These are phyloP conservation scores for Aspergillus nanangensis DNA, from an alignment of 495 filamentous ascomycete genomes.

Conservation along the genomic window DNA sequence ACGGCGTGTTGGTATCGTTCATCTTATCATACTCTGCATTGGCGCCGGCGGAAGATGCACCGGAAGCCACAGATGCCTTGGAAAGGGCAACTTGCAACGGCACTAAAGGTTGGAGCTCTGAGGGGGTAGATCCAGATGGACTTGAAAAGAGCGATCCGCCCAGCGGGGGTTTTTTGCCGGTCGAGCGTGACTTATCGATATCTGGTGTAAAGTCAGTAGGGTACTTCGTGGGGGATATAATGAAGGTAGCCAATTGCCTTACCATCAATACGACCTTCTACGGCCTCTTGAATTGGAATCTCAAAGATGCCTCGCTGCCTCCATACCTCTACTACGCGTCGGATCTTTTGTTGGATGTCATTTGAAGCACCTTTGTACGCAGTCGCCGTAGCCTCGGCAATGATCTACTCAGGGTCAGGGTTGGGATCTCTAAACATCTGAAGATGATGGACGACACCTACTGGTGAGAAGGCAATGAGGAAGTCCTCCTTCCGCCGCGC, in stretches of 20 bases:
- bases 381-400: constrained; percentile 75
- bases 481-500: constrained; percentile 89
- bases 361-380: constrained; percentile 83
- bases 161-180: constrained; percentile 58
- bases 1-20: constrained; percentile 57
- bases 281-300: constrained; percentile 63
- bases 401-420: constrained; percentile 51
- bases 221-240: neutral
- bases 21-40: constrained; percentile 79
- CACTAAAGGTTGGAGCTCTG: constrained; percentile 71
- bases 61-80: constrained; percentile 61
- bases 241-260: constrained; percentile 12
- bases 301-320: constrained; percentile 84
- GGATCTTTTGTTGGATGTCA: constrained; percentile 82
- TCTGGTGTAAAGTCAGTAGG: constrained; percentile 44
- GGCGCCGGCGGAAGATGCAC: constrained; percentile 59
- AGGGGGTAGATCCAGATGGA: constrained; percentile 54
- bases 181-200: constrained; percentile 70
- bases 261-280: constrained; percentile 79
- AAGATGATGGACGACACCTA: constrained; percentile 22
- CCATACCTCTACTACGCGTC: constrained; percentile 92
- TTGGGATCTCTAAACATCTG: no score
- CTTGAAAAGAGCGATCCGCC: constrained; percentile 68
- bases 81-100: constrained; percentile 66
- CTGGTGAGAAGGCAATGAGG: constrained; percentile 79